phyloP scores from a whole-genome alignment of 768 basidiomycete genomes.

The Sutorius australiensis region DNA sequence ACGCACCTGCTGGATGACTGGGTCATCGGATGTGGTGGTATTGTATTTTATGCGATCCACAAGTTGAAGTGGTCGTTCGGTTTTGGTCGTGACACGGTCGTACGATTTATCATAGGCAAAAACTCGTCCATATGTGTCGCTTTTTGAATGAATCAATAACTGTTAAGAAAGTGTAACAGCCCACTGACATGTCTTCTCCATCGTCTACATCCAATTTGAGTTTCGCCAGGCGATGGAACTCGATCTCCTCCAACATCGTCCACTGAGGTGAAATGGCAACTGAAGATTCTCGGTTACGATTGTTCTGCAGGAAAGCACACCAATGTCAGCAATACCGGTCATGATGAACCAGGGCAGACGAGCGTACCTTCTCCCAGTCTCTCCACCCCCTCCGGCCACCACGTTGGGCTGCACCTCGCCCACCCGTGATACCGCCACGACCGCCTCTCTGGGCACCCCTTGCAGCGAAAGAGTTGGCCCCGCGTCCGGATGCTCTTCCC shows the following conservation, averaged over 20 bases:
- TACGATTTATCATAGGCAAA: constrained; percentile 92
- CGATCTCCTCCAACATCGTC: constrained; percentile 96
- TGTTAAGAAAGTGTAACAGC: background rate
- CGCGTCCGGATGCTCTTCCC: constrained; percentile 41
- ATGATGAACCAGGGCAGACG: background rate
- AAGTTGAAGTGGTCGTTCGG: constrained; percentile 84
- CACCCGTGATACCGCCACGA: constrained; percentile 41
- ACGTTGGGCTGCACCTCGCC: constrained; percentile 39
- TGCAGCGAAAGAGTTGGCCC: constrained; percentile 31
- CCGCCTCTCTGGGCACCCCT: constrained; percentile 46
- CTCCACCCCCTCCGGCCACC: constrained; percentile 71
- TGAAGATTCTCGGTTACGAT: constrained; percentile 86
- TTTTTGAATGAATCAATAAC: constrained; percentile 29
- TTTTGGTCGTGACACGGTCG: constrained; percentile 93
- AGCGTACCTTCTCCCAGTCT: constrained; percentile 87
- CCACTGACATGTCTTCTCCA: constrained; percentile 78
- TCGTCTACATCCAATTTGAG: constrained; percentile 92
- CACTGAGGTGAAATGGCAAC: constrained; percentile 90
- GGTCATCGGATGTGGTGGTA: constrained; percentile 96
- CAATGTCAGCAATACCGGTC: constrained; percentile 1
- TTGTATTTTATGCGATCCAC: constrained; percentile 97
- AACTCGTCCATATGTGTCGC: constrained; percentile 84
- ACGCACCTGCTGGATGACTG: constrained; percentile 84
- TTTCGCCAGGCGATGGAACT: constrained; percentile 89
- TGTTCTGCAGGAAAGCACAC: constrained; percentile 44